Conservation (phyloP, 2,329 filamentous ascomycete species). For the Conoideocrella luteorostrata region DNA sequence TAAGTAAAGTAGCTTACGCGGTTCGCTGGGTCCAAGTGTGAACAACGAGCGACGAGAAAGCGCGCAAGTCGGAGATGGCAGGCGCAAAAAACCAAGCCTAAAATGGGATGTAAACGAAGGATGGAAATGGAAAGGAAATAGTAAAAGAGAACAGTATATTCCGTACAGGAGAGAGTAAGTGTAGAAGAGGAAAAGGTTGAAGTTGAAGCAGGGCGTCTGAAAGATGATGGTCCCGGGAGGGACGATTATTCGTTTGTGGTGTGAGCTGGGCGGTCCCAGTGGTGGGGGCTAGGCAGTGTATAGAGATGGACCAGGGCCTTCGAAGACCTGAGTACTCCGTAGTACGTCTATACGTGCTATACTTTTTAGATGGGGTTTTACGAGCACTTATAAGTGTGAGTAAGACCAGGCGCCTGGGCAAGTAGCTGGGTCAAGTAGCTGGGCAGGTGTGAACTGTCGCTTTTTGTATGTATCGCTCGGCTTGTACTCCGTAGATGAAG, state of each 20-base stretch:
- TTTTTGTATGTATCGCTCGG: too few species aligned
- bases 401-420: too few species aligned
- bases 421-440: too few species aligned
- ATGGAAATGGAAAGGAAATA: neutral
- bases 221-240: neutral
- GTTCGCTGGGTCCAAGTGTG: neutral
- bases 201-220: neutral
- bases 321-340: neutral
- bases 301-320: neutral
- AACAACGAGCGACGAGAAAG: neutral
- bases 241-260: slow-evolving; percentile 1
- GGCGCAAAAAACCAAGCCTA: neutral
- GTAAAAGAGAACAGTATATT: neutral
- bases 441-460: too few species aligned
- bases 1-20: neutral
- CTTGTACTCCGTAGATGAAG: too few species aligned
- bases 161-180: neutral
- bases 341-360: too few species aligned
- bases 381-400: too few species aligned
- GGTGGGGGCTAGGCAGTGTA: slow-evolving; percentile 1
- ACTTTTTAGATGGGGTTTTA: too few species aligned
- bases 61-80: neutral
- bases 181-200: slow-evolving; percentile 1
- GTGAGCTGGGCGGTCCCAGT: slow-evolving; percentile 1
- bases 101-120: neutral